Percentiles rank a stretch among this genome's conserved stretches.
Conservation (phyloP, 495 filamentous ascomycete genomes). For the Cryomyces antarcticus region DNA sequence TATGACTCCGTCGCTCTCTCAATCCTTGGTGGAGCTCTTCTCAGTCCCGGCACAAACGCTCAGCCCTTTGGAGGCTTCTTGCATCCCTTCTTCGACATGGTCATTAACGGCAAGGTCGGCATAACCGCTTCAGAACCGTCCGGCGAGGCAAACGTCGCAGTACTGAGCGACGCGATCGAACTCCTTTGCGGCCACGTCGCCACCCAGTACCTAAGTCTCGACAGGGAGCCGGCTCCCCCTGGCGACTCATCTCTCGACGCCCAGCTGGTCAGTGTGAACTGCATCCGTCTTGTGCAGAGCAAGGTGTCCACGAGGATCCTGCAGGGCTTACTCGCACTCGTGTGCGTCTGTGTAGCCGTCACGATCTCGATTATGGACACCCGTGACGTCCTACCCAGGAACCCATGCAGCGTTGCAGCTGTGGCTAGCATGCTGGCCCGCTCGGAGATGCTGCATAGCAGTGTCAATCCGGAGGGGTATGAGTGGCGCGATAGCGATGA, state of each 20-base stretch:
- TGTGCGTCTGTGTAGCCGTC: conserved; percentile 7
- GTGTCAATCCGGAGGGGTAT: not conserved
- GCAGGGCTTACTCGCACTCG: conserved; percentile 13
- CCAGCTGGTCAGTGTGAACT: not conserved
- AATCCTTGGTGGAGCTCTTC: too few relatives aligned
- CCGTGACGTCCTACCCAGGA: conserved; percentile 13
- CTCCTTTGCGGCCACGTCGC: not conserved
- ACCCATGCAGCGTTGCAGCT: conserved; percentile 15
- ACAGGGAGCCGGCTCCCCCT: not conserved
- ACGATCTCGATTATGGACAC: conserved; percentile 12
- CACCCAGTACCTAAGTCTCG: not conserved
- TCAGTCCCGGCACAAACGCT: too few relatives aligned
- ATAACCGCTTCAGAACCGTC: not conserved
- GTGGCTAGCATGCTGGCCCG: conserved; percentile 15
- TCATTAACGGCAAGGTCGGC: not conserved
- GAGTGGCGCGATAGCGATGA: not conserved
- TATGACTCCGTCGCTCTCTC: not conserved
- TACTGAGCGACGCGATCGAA: not conserved
- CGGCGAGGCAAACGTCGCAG: not conserved
- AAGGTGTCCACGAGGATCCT: conserved; percentile 15
- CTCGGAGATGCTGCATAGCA: not conserved
- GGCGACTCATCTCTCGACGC: not conserved
- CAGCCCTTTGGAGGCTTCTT: not conserved
- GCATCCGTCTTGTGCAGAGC: conserved; percentile 12
- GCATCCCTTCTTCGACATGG: not conserved